Evolutionary conservation across 306 rosid species (phyloP).

Genomic region (Prosopis cineraria): DNA sequence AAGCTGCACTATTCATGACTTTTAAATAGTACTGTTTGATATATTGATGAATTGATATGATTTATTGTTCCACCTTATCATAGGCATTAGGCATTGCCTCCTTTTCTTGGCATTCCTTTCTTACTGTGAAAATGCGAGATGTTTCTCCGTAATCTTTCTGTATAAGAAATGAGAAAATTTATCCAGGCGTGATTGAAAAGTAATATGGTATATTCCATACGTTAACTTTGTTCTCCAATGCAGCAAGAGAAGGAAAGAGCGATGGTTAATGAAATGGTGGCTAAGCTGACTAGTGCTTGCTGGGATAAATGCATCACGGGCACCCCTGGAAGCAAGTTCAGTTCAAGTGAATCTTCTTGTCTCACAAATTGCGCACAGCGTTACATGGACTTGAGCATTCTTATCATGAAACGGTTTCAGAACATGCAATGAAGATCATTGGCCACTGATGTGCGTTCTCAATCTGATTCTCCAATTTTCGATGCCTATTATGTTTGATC

Average conservation of each 20-base stretch:
- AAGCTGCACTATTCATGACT: no score
- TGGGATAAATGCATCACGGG: conserved; percentile 83
- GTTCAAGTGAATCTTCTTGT: conserved; percentile 65
- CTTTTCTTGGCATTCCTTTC: background rate
- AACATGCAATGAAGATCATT: conserved; percentile 54
- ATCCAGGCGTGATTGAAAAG: background rate
- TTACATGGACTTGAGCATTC: conserved; percentile 60
- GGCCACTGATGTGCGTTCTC: conserved; percentile 23
- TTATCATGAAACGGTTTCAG: conserved; percentile 67
- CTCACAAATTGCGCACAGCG: conserved; percentile 72
- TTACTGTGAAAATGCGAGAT: background rate
- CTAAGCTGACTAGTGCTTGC: conserved; percentile 65
- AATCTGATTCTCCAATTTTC: conserved; percentile 3
- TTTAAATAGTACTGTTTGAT: background rate
- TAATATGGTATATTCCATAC: background rate
- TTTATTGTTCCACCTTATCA: background rate
- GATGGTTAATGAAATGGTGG: conserved; percentile 74
- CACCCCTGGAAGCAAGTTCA: conserved; percentile 72
- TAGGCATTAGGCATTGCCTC: background rate
- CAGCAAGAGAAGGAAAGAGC: conserved; percentile 73
- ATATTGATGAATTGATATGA: background rate
- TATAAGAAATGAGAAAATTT: background rate
- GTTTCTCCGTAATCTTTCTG: background rate
- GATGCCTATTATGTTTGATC: conserved; percentile 13
- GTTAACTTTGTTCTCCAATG: conserved; percentile 23